A percentile compares a stretch with the other conserved stretches of the same genome.
Evolutionary conservation across 2,329 filamentous ascomycete genomes (phyloP).

Genomic region (Fusarium pilosicola): DNA sequence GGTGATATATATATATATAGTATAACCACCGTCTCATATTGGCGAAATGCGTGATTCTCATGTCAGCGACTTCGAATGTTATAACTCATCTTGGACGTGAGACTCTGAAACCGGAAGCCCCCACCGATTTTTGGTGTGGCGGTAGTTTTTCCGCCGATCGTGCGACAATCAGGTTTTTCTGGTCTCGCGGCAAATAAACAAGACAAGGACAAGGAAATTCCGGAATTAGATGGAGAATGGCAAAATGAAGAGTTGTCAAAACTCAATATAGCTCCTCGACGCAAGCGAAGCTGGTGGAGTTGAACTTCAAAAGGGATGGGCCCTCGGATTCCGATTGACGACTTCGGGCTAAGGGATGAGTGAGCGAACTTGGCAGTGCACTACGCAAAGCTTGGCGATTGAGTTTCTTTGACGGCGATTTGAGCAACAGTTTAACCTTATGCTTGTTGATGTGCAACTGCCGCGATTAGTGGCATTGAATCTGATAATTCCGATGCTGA

Average conservation of each 20-base stretch:
- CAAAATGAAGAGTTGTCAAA: background rate
- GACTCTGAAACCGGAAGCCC: conserved; percentile 7
- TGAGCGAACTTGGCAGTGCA: background rate
- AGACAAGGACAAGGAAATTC: background rate
- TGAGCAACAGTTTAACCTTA: background rate
- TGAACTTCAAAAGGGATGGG: background rate
- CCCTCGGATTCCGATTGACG: conserved; percentile 16
- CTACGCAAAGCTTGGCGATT: conserved; percentile 16
- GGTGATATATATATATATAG: background rate
- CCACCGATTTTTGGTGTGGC: background rate
- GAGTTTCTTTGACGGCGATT: background rate
- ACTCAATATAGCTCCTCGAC: background rate
- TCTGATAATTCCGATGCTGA: background rate
- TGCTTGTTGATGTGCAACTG: background rate
- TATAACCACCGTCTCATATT: background rate
- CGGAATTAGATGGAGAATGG: conserved; percentile 13
- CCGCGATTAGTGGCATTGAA: background rate
- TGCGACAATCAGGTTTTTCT: conserved; percentile 27
- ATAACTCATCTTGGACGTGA: background rate
- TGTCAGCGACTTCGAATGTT: background rate
- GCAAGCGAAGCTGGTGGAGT: background rate
- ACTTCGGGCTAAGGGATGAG: background rate
- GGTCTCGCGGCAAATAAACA: background rate
- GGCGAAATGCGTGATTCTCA: background rate
- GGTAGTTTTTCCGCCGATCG: conserved; percentile 18